Evolutionary conservation across 1,284 basidiomycete species (phyloP), one percentile per base, ranked within the genome.

Genomic region (Marasmius tenuissimus): DNA sequence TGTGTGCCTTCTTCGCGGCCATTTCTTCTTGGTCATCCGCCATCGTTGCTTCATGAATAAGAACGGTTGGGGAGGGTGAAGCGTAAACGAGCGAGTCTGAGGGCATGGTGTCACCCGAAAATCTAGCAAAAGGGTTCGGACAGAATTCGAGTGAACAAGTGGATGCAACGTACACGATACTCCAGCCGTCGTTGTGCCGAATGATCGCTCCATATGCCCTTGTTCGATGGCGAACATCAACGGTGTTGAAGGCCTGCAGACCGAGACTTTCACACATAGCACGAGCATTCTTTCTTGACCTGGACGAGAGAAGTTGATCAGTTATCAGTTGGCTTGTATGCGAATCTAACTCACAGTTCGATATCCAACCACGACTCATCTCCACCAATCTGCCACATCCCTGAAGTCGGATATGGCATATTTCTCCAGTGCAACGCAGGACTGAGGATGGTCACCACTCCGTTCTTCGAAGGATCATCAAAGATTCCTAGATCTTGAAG

Each of bases 21-120:
- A 93, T 76, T 47, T 89, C 86, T 50, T 81, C 84, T 67, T 93
- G 81, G 61, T 88, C 87, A 66, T 95, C 89, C 3, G 86, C 89
- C 82, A 98, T 89, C 2, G 95, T 95, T 0, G 96, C 94, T 74
- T 98, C 96, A 71, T 98, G 96, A 50, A 98, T 96, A 39, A 98
- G 80, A 6, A 98, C 73, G 0, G 93, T 94, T 0, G 92, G 89
- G 58, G 81, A 78, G 55, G 80, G 69, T 0, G 92, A 95, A 0
- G 87, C 88, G 45, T 81, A 72, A 27, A 90, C 85, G 4, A 98
- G 81, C 20, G 79, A 80, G 3, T 88, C 76, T 18, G 87, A 86
- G 0, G 96, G 96, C 72, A 85, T 84, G 0, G 96, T 98, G 72
- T 98, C 96, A 4, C 91, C 96, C 4, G 96, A 97, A 68, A 85